Conservation (phyloP, 345 rosid genomes). For the Brassica juncea region DNA sequence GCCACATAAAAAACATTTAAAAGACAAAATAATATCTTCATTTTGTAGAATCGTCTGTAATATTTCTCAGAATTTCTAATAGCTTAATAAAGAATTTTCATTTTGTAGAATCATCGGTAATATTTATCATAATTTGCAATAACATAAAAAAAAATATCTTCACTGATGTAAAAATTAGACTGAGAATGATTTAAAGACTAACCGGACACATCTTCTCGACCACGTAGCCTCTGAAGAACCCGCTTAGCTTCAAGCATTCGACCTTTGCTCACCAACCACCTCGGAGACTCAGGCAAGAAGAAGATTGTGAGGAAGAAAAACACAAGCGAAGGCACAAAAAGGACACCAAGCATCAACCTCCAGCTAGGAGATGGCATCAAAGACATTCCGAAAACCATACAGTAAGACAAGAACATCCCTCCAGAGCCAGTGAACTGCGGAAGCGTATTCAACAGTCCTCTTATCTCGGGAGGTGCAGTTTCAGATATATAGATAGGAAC, state of each 20-base stretch:
- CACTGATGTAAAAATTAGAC: background rate
- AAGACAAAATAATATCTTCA: background rate
- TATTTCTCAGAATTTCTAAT: no score
- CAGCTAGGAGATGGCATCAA: constrained; percentile 68
- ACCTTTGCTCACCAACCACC: constrained; percentile 99
- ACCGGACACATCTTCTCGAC: constrained; percentile 92
- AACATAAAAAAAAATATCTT: background rate
- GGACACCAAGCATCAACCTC: constrained; percentile 99
- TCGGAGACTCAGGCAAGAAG: constrained; percentile 93
- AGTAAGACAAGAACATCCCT: constrained; percentile 89
- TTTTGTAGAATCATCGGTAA: no score
- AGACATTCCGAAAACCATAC: constrained; percentile 95
- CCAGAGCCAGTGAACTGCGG: constrained; percentile 94
- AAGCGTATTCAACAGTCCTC: constrained; percentile 84
- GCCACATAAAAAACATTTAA: constrained; percentile 19
- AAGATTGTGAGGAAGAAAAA: constrained; percentile 62
- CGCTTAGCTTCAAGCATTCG: constrained; percentile 84
- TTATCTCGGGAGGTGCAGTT: constrained; percentile 94
- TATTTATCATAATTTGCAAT: no score
- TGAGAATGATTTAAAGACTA: constrained; percentile 34
- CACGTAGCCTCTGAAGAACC: constrained; percentile 77
- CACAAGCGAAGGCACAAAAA: constrained; percentile 71
- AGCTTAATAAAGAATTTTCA: no score
- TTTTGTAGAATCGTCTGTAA: no score
- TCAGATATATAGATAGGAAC: constrained; percentile 94